A percentile compares a stretch with the other conserved stretches of the same genome.
Evolutionary conservation across 148 eudicot genomes (phyloP).

Genomic region (Rhododendron mucronatum): DNA sequence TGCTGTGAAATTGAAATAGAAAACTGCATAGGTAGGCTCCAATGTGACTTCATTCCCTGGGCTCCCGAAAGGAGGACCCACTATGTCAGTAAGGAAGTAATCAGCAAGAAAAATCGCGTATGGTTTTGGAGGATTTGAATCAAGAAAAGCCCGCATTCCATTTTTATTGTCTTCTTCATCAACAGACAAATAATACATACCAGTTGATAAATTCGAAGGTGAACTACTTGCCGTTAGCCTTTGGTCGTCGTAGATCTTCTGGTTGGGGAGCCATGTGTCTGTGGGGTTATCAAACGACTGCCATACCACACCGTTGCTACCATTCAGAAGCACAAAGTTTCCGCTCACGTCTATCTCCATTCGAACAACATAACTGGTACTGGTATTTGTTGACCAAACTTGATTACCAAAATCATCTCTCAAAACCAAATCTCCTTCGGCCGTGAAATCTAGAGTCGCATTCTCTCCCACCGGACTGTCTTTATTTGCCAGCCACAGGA

Average conservation of each 20-base stretch:
- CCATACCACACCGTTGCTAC: constrained; percentile 6
- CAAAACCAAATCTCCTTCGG: constrained; percentile 12
- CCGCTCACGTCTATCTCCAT: not conserved
- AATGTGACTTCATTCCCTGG: too few relatives aligned
- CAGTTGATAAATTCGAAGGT: not conserved
- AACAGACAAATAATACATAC: constrained; percentile 10
- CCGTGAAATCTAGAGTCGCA: constrained; percentile 20
- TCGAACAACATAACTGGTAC: constrained; percentile 6
- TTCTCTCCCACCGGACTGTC: constrained; percentile 15
- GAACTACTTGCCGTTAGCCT: constrained; percentile 10
- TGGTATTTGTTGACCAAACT: too few relatives aligned
- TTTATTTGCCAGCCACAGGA: constrained; percentile 28
- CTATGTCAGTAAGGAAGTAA: too few relatives aligned
- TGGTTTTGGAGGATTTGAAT: not conserved
- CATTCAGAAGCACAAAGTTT: not conserved
- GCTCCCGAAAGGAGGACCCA: too few relatives aligned
- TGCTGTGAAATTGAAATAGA: not conserved
- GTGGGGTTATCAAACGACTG: constrained; percentile 31
- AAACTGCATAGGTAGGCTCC: not conserved
- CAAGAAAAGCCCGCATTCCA: constrained; percentile 12
- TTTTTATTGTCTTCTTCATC: not conserved
- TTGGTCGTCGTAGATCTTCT: not conserved
- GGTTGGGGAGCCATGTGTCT: constrained; percentile 18
- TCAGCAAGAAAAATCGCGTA: not conserved
- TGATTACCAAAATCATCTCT: constrained; percentile 21